A percentile compares a stretch with the other conserved stretches of the same genome.
Conservation (phyloP, 805 yeast genomes). For the Myxozyma neotropica region DNA sequence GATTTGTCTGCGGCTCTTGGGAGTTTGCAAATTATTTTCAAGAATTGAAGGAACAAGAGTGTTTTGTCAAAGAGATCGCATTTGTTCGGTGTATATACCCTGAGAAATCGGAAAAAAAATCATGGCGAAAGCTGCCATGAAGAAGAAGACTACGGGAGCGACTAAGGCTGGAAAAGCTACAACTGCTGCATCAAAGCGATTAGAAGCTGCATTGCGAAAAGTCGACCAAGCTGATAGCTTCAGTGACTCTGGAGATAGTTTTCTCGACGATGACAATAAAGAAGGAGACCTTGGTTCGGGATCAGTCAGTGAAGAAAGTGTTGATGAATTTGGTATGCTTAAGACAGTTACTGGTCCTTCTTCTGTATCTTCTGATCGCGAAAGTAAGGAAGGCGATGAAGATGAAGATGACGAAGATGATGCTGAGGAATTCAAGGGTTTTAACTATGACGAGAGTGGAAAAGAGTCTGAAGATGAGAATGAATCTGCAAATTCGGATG, state of each 20-base stretch:
- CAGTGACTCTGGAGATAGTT: slow-evolving; percentile 36
- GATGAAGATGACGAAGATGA: slow-evolving; percentile 10
- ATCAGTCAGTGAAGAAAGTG: background rate
- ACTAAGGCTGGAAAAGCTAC: background rate
- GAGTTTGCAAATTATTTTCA: slow-evolving; percentile 6
- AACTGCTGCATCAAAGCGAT: slow-evolving; percentile 5
- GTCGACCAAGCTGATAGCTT: slow-evolving; percentile 44
- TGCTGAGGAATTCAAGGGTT: background rate
- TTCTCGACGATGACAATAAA: slow-evolving; percentile 39
- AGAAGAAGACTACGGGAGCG: background rate
- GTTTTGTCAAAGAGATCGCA: no score
- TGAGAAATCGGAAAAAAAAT: no score
- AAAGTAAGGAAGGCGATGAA: background rate
- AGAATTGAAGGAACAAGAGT: background rate
- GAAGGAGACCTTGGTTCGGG: slow-evolving; percentile 44
- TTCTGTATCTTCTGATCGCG: background rate
- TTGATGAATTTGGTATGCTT: slow-evolving; percentile 21
- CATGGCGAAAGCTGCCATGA: background rate
- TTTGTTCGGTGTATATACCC: no score
- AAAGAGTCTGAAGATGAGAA: background rate
- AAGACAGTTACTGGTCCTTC: background rate
- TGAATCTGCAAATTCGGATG: slow-evolving; percentile 35
- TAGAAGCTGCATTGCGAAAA: slow-evolving; percentile 11
- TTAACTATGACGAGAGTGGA: background rate
- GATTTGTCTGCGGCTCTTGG: slow-evolving; percentile 10